Base-by-base conservation (phyloP, 495 filamentous ascomycete species). In the Lophiotrema nucula region DNA sequence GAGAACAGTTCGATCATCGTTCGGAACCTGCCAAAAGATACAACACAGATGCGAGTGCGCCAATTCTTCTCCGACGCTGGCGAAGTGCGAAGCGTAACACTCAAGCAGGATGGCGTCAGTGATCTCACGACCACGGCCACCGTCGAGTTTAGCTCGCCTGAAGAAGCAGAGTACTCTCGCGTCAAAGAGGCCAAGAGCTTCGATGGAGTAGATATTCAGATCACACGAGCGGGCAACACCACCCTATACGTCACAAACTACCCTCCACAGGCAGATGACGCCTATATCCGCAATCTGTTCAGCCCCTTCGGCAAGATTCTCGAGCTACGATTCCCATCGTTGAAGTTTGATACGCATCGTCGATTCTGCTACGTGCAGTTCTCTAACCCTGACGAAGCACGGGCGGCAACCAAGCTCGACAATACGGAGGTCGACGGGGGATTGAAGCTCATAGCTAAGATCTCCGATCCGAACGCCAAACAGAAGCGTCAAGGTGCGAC, bases 301-400 rank as follows among this genome's bases (percentile, higher is more conserved):
- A 74, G 81, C 58, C 62, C 83, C 74, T 90, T 80, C 66, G 92
- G 93, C 47, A 83, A 92, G 28, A 85, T 98, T 51, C 76, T 92
- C 49, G 88, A 87, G 66, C 77, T 98, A 48, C 88, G 93, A 12
- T 92, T 92, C 68, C 93, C 93, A 5, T 93, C 88, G 37, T 81
- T 98, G 42, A 92, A 92, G 71, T 90, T 78, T 68, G 88, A 96
- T 62, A 88, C 86, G 4, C 83, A 86, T 64, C 88, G 93, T 26
- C 85, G 92, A 4, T 98, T 98, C 73, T 96, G 90, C 72, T 98
- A 98, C 68, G 78, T 96, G 6, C 88, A 95, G 42, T 97, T 96
- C 70, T 77, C 83, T 35, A 82, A 52, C 31, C 69, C 82, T 1
- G 76, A 75, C 3, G 78, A 81, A 21, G 88, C 90, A 1, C 76